phyloP scores from a whole-genome alignment of 192 early-diverging fungal species.

The Linnemannia schmuckeri region DNA sequence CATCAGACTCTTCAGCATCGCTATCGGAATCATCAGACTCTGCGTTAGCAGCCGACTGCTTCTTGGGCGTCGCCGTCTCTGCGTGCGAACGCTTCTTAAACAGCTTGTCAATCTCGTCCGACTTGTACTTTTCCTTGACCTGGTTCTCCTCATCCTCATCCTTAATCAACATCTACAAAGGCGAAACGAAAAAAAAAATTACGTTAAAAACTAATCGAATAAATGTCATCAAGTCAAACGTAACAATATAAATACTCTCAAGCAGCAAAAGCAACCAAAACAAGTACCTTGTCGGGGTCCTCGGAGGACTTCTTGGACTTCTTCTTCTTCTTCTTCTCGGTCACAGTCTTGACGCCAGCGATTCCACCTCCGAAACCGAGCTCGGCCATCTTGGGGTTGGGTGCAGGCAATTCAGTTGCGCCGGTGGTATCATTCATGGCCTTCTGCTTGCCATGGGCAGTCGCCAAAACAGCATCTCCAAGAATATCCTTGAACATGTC shows the following conservation, averaged over 20 bases:
- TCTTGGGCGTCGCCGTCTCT: conserved; percentile 14
- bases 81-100: conserved; percentile 60
- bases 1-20: conserved; percentile 31
- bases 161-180: conserved; percentile 38
- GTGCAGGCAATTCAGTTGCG: conserved; percentile 39
- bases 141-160: conserved; percentile 50
- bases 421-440: conserved; percentile 18
- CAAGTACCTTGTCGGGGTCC: conserved; percentile 52
- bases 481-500: conserved; percentile 88
- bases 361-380: conserved; percentile 68
- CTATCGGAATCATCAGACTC: conserved; percentile 35
- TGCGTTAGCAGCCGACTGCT: conserved; percentile 10
- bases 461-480: conserved; percentile 59
- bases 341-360: conserved; percentile 51
- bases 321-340: conserved; percentile 64
- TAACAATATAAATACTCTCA: background rate
- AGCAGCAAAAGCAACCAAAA: background rate
- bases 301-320: conserved; percentile 63
- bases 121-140: conserved; percentile 56
- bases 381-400: conserved; percentile 65
- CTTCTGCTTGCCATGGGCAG: conserved; percentile 48
- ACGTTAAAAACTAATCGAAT: background rate
- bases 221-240: background rate
- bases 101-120: conserved; percentile 65
- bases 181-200: background rate